These are phyloP conservation scores for Rubus idaeus DNA, from an alignment of 306 rosid genomes.

Conservation along the genomic window DNA sequence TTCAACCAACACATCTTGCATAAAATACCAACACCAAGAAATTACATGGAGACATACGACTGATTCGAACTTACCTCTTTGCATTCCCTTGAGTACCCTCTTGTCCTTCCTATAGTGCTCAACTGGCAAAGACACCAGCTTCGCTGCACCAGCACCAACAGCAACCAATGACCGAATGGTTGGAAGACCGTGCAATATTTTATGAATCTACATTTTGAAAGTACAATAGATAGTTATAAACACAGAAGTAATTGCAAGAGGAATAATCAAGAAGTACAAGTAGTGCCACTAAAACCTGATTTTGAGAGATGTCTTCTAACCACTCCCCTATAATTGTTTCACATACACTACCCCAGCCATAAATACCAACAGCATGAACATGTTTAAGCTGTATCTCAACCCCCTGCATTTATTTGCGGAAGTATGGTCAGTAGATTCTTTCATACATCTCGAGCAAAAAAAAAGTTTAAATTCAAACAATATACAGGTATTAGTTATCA, in stretches of 20 bases:
- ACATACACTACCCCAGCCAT: conserved; percentile 93
- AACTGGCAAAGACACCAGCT: conserved; percentile 88
- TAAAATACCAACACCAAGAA: background rate
- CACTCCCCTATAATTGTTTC: conserved; percentile 87
- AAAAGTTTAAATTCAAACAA: conserved; percentile 5
- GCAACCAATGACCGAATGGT: conserved; percentile 78
- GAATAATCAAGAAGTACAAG: conserved; percentile 23
- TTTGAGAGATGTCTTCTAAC: conserved; percentile 91
- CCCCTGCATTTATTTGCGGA: conserved; percentile 58
- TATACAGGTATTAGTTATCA: background rate
- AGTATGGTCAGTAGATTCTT: conserved; percentile 25
- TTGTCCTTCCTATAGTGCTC: conserved; percentile 87
- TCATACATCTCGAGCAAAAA: conserved; percentile 12
- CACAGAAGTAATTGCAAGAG: conserved; percentile 21
- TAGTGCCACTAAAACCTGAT: conserved; percentile 59
- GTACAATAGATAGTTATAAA: conserved; percentile 13
- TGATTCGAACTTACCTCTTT: conserved; percentile 66
- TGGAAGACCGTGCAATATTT: conserved; percentile 83
- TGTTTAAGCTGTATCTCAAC: conserved; percentile 86
- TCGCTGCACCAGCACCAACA: conserved; percentile 82
- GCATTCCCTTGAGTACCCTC: conserved; percentile 92
- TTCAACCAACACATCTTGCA: background rate
- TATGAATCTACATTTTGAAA: conserved; percentile 56
- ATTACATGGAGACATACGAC: background rate
- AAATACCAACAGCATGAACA: conserved; percentile 81